Base-by-base conservation (phyloP, 2,329 filamentous ascomycete species). In the Fusarium floridanum region DNA sequence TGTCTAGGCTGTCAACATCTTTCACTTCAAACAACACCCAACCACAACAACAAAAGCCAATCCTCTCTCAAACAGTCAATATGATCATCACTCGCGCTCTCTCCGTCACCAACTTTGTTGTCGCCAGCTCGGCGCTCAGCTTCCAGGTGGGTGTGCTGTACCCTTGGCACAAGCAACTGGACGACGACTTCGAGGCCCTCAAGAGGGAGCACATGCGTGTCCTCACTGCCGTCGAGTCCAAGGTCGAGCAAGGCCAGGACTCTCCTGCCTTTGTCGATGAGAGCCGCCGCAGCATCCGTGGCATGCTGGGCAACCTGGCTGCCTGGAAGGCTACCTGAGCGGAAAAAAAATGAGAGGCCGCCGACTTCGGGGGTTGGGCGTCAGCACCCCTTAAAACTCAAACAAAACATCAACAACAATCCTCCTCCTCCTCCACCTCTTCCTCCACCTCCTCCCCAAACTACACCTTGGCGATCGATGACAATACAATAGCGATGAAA, bases 131-230 rank as follows among this genome's bases (percentile, higher is more conserved):
- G 5, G 91, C 91, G 0, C 85, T 93, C 37, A 85, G 85, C 39
- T 93, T 93, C 81, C 91, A 93, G 82, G 90, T 93, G 60, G 91
- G 90, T 75, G 91, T 93, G 43, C 85, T 93, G 12, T 93, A 93
- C 81, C 91, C 91, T 2, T 93, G 91, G 91, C 91, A 93, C 81
- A 87, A 92, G 77, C 85, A 91, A 78, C 83, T 93, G 8, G 89
- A 92, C 72, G 86, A 88, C 22, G 88, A 89, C 69, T 92, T 93
- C 77, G 75, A 79, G 61, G 71, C 72, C 8, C 70, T 79, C 57
- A 78, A 77, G 72, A 77, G 66, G 66, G 77, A 79, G 64, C 77
- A 79, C 56, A 41, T 78, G 10, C 71, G 73, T 22, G 75, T 79
- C 55, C 63, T 79, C 17, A 43, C 57, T 6, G 62, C 67, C 39